A percentile compares a stretch with the other conserved stretches of the same genome.
Evolutionary conservation across 305 asterid genomes (phyloP).

Genomic region (Rubia balearica): DNA sequence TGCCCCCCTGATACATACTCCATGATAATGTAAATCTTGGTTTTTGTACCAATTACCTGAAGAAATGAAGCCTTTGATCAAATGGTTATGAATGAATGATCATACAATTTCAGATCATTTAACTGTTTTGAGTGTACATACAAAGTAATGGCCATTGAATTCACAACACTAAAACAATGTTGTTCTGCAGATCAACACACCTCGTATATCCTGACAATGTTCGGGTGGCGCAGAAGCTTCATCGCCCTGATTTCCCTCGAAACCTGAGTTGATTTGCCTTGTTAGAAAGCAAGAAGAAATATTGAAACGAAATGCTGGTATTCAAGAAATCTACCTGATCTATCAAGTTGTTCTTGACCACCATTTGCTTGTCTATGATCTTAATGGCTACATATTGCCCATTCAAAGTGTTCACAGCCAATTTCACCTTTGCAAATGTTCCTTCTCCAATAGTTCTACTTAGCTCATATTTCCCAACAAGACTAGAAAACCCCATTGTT

Average conservation of each 20-base stretch:
- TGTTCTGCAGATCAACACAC: constrained; percentile 5
- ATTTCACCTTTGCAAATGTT: constrained; percentile 26
- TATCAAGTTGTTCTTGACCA: constrained; percentile 17
- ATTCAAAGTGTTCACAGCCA: constrained; percentile 20
- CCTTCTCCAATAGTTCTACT: constrained; percentile 30
- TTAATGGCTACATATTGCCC: constrained; percentile 27
- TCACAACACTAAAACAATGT: not conserved
- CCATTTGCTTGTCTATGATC: constrained; percentile 21
- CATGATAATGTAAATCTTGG: constrained; percentile 27
- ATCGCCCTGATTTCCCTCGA: constrained; percentile 24
- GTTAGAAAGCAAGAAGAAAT: not conserved
- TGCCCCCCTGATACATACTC: constrained; percentile 27
- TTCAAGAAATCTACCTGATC: constrained; percentile 17
- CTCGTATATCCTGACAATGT: constrained; percentile 24
- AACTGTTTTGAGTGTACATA: too few relatives aligned
- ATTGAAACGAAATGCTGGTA: not conserved
- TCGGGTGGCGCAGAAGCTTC: constrained; percentile 24
- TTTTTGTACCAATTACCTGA: constrained; percentile 28
- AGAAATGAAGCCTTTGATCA: not conserved
- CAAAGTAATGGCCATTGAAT: not conserved
- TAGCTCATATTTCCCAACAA: constrained; percentile 24
- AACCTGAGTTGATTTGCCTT: constrained; percentile 11
- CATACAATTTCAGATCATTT: too few relatives aligned
- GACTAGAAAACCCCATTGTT: constrained; percentile 19
- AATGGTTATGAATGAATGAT: too few relatives aligned